phyloP scores from a whole-genome alignment of 495 filamentous ascomycete genomes.

The Umbilicaria muhlenbergii region DNA sequence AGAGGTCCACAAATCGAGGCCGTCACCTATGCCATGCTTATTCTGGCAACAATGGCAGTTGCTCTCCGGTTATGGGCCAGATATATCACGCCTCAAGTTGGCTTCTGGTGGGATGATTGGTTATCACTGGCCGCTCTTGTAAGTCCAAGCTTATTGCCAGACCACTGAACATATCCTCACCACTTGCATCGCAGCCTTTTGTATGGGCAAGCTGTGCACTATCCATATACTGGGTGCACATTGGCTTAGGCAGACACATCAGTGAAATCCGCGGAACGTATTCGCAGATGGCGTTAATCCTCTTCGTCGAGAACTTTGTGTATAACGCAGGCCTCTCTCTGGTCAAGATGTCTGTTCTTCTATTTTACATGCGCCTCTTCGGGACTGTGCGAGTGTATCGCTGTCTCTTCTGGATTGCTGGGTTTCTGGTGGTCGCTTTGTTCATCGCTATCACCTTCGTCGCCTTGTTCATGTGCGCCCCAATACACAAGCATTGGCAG shows the following conservation, averaged over 20 bases:
- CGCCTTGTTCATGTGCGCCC: slow-evolving; percentile 17
- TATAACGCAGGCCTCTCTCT: not conserved
- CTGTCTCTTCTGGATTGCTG: slow-evolving; percentile 4
- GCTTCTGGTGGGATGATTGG: not conserved
- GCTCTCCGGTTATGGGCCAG: not conserved
- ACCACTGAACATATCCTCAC: too few species aligned
- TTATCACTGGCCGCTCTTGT: not conserved
- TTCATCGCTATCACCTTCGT: slow-evolving; percentile 10
- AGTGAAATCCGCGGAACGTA: too few species aligned
- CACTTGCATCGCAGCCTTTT: too few species aligned
- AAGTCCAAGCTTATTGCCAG: too few species aligned
- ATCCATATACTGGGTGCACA: too few species aligned
- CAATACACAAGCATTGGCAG: slow-evolving; percentile 17
- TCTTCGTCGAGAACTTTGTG: not conserved
- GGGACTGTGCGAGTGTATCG: too few species aligned
- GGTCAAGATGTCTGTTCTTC: not conserved
- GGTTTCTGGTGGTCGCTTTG: slow-evolving; percentile 12
- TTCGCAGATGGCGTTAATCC: too few species aligned
- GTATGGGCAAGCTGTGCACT: too few species aligned
- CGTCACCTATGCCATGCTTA: not conserved
- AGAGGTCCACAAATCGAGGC: not conserved
- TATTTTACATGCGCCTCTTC: not conserved
- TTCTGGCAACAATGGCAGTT: not conserved
- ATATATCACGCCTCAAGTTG: not conserved
- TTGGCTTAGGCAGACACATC: too few species aligned